Percentiles rank a stretch among this genome's conserved stretches.
phyloP scores from a whole-genome alignment of 352 stramenopile species.

The Thraustotheca clavata region DNA sequence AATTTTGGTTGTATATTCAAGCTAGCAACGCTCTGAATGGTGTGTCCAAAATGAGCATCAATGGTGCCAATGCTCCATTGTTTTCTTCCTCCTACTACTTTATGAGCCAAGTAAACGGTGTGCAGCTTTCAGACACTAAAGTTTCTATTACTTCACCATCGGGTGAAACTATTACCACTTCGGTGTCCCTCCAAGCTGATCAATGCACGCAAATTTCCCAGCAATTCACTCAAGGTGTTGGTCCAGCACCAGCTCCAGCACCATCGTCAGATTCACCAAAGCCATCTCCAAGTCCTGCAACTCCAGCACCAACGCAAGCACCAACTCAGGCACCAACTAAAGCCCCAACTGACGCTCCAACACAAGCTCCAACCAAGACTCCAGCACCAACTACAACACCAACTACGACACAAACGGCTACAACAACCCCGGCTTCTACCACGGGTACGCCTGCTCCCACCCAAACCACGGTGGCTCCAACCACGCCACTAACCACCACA shows the following conservation, averaged over 20 bases:
- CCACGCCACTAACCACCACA: background rate
- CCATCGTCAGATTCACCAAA: conserved; percentile 7
- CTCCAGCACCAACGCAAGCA: background rate
- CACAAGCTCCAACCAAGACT: conserved; percentile 6
- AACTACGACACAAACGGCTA: conserved; percentile 14
- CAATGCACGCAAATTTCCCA: conserved; percentile 38
- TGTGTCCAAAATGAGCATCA: conserved; percentile 43
- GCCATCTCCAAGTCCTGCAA: background rate
- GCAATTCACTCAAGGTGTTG: conserved; percentile 34
- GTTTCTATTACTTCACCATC: conserved; percentile 48
- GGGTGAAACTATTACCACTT: conserved; percentile 49
- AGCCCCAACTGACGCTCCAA: conserved; percentile 2
- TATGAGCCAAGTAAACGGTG: background rate
- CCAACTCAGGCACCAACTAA: background rate
- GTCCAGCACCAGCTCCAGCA: conserved; percentile 4
- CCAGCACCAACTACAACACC: conserved; percentile 15
- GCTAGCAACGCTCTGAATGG: conserved; percentile 46
- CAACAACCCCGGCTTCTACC: conserved; percentile 16
- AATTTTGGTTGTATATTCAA: conserved; percentile 65
- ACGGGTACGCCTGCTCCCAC: conserved; percentile 6
- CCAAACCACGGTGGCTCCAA: background rate
- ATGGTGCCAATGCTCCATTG: conserved; percentile 30
- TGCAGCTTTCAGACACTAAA: conserved; percentile 12
- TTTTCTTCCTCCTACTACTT: conserved; percentile 32
- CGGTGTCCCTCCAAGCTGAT: conserved; percentile 39